These are phyloP conservation scores for Bipolaris bicolor DNA, from an alignment of 2,329 filamentous ascomycete species.

Conservation along the genomic window DNA sequence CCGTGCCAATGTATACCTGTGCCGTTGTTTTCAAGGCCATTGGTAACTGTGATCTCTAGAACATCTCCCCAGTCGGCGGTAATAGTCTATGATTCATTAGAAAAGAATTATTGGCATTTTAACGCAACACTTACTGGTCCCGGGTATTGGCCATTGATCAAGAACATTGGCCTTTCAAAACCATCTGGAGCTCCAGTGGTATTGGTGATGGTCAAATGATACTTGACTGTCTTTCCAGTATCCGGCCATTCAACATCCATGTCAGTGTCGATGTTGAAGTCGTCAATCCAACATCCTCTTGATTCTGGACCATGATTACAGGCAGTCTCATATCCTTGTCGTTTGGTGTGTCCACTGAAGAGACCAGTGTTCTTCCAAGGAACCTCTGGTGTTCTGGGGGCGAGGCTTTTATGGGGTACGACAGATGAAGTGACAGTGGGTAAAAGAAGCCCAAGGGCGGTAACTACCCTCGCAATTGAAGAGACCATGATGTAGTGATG, in stretches of 20 bases:
- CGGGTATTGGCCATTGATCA: slow-evolving; percentile 56
- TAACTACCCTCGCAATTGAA: slow-evolving; percentile 6
- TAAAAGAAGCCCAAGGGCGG: slow-evolving; percentile 24
- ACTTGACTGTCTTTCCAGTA: slow-evolving; percentile 52
- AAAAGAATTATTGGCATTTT: not conserved
- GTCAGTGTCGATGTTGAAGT: slow-evolving; percentile 52
- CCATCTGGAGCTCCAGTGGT: slow-evolving; percentile 56
- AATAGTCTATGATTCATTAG: slow-evolving; percentile 48
- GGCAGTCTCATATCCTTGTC: slow-evolving; percentile 20
- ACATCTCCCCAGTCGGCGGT: slow-evolving; percentile 52
- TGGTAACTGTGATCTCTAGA: slow-evolving; percentile 48
- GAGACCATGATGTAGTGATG: slow-evolving; percentile 17
- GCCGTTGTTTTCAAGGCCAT: slow-evolving; percentile 51
- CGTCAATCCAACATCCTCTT: slow-evolving; percentile 33
- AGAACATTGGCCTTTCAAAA: slow-evolving; percentile 46
- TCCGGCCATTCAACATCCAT: slow-evolving; percentile 52
- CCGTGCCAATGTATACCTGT: slow-evolving; percentile 62
- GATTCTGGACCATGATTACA: slow-evolving; percentile 33
- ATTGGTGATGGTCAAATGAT: slow-evolving; percentile 54
- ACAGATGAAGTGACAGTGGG: slow-evolving; percentile 24
- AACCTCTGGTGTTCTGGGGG: slow-evolving; percentile 20
- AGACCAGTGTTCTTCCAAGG: slow-evolving; percentile 34
- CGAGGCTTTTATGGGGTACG: slow-evolving; percentile 20
- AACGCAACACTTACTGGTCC: slow-evolving; percentile 51
- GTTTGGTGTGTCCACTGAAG: slow-evolving; percentile 13